phyloP scores from a whole-genome alignment of 371 early-diverging fungal genomes.

The Smittium mucronatum region DNA sequence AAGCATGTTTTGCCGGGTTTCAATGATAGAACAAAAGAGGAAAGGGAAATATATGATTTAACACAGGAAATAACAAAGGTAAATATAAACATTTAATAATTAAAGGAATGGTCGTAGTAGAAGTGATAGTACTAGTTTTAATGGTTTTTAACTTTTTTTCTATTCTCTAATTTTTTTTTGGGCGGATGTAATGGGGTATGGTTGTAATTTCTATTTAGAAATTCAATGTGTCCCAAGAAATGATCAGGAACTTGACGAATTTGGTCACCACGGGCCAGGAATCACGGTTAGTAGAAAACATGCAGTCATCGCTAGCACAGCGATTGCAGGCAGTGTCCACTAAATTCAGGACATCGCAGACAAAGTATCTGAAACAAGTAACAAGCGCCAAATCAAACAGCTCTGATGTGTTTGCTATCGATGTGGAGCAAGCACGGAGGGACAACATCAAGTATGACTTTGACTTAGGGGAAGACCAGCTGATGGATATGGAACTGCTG shows the following conservation, averaged over 20 bases:
- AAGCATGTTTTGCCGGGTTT: conserved; percentile 87
- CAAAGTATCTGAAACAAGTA: conserved; percentile 56
- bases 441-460: conserved; percentile 25
- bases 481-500: conserved; percentile 53
- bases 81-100: conserved; percentile 10
- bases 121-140: too few relatives aligned
- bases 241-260: conserved; percentile 58
- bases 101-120: too few relatives aligned
- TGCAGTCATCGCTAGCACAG: conserved; percentile 75
- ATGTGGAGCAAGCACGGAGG: conserved; percentile 17
- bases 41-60: conserved; percentile 66
- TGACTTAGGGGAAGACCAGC: conserved; percentile 70
- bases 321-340: conserved; percentile 77
- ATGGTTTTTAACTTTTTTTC: too few relatives aligned
- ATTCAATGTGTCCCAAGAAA: conserved; percentile 67
- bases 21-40: conserved; percentile 73
- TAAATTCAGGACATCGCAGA: conserved; percentile 71
- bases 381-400: conserved; percentile 25
- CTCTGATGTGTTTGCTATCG: conserved; percentile 34
- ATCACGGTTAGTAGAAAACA: conserved; percentile 59
- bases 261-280: conserved; percentile 46
- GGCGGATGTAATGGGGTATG: too few relatives aligned
- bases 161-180: too few relatives aligned
- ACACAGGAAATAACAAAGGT: conserved; percentile 73
- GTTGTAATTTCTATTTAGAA: conserved; percentile 35